These are phyloP conservation scores for Mycosphaerella sp. DNA, from an alignment of 2,329 filamentous ascomycete species.

Conservation along the genomic window DNA sequence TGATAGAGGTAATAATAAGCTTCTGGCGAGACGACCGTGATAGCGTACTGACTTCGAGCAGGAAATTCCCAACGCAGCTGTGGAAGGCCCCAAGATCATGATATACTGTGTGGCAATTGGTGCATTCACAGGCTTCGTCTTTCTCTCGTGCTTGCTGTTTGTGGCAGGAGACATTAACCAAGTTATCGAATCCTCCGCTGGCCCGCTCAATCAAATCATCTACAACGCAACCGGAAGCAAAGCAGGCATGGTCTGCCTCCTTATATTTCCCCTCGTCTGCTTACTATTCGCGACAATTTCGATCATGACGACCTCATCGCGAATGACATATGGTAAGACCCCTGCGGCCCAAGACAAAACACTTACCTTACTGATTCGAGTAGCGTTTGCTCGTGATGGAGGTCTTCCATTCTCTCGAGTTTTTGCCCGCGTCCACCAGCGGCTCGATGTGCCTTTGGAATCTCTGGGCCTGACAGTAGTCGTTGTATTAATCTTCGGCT, in stretches of 20 bases:
- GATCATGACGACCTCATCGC: slow-evolving; percentile 34
- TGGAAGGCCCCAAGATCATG: slow-evolving; percentile 34
- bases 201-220: slow-evolving; percentile 33
- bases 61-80: slow-evolving; percentile 34
- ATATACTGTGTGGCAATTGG: slow-evolving; percentile 35
- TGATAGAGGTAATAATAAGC: slow-evolving; percentile 30
- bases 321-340: slow-evolving; percentile 30
- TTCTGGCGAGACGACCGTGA: not conserved
- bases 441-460: slow-evolving; percentile 33
- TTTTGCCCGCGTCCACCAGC: slow-evolving; percentile 33
- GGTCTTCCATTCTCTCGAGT: slow-evolving; percentile 32
- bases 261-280: slow-evolving; percentile 34
- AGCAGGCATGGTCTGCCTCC: slow-evolving; percentile 33
- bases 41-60: not conserved
- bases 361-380: not conserved
- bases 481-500: slow-evolving; percentile 33
- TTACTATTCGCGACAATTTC: slow-evolving; percentile 33
- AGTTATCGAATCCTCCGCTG: slow-evolving; percentile 30
- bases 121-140: slow-evolving; percentile 34
- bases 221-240: slow-evolving; percentile 32
- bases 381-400: slow-evolving; percentile 34
- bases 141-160: slow-evolving; percentile 34
- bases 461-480: slow-evolving; percentile 30
- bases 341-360: not conserved
- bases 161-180: slow-evolving; percentile 30